phyloP scores from a whole-genome alignment of 257 asterid genomes.

The Petunia axillaris region DNA sequence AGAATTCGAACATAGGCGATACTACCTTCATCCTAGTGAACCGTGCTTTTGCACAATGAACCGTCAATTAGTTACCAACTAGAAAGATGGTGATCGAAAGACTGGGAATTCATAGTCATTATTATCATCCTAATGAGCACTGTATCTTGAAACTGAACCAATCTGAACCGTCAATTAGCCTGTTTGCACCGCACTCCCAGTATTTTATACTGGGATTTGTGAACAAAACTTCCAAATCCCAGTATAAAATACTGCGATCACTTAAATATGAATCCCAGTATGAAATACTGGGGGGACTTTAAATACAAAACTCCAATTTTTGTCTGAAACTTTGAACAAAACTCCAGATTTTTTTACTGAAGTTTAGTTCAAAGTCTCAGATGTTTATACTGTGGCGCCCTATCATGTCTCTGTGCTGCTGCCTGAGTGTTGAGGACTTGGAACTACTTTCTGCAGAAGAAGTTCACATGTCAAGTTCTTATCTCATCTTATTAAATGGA shows the following conservation, averaged over 20 bases:
- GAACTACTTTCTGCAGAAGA: slow-evolving; percentile 89
- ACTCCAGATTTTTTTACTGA: no score
- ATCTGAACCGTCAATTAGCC: no score
- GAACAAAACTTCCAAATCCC: no score
- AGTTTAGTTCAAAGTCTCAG: no score
- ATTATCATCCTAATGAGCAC: background rate
- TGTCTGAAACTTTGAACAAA: no score
- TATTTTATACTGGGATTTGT: no score
- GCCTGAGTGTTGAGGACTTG: slow-evolving; percentile 79
- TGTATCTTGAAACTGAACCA: background rate
- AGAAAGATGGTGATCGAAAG: background rate
- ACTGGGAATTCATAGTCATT: background rate
- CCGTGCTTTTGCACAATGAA: background rate
- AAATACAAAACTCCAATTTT: no score
- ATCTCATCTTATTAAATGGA: slow-evolving; percentile 78
- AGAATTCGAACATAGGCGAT: background rate
- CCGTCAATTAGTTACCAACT: background rate
- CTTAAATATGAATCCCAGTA: no score
- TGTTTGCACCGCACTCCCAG: no score
- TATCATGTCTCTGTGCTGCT: slow-evolving; percentile 80
- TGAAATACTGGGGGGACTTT: no score
- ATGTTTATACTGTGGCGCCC: slow-evolving; percentile 41
- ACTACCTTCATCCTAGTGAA: background rate
- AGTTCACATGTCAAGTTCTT: slow-evolving; percentile 83
- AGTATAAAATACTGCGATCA: no score